These are phyloP conservation scores for Saccharomycopsis malanga DNA, from an alignment of 805 yeast species.

Conservation along the genomic window DNA sequence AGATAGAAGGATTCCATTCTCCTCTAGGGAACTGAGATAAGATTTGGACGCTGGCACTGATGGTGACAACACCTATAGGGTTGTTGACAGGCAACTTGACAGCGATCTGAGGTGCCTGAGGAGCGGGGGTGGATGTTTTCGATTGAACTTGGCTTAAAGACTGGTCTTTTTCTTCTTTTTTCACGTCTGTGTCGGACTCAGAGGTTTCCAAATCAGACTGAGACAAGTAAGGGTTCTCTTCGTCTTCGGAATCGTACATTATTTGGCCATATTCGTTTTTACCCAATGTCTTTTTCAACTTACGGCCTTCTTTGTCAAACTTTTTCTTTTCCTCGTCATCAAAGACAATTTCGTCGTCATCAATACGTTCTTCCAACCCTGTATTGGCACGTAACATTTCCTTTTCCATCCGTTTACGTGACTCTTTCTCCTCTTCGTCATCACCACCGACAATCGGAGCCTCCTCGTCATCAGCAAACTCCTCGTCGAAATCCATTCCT, in stretches of 20 bases:
- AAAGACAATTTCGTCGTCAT: slow-evolving; percentile 55
- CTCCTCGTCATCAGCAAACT: slow-evolving; percentile 97
- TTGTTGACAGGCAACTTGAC: slow-evolving; percentile 39
- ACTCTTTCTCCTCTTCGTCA: slow-evolving; percentile 84
- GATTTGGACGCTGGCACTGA: slow-evolving; percentile 57
- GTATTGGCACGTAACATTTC: slow-evolving; percentile 82
- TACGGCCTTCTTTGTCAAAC: slow-evolving; percentile 87
- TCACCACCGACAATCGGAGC: slow-evolving; percentile 71
- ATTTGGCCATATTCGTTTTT: slow-evolving; percentile 48
- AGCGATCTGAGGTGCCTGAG: slow-evolving; percentile 29
- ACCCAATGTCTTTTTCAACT: slow-evolving; percentile 72
- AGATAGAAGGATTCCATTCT: slow-evolving; percentile 70
- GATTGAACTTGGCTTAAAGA: slow-evolving; percentile 18
- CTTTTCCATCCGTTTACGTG: slow-evolving; percentile 73
- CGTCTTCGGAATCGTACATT: slow-evolving; percentile 83
- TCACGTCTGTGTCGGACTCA: slow-evolving; percentile 35
- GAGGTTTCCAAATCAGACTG: slow-evolving; percentile 59
- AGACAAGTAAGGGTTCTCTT: slow-evolving; percentile 74
- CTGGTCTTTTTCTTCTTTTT: slow-evolving; percentile 34
- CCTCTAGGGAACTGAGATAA: slow-evolving; percentile 67
- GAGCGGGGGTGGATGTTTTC: slow-evolving; percentile 32
- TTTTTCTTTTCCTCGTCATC: slow-evolving; percentile 64
- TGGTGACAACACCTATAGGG: slow-evolving; percentile 48
- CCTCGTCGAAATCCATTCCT: slow-evolving; percentile 91
- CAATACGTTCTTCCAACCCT: slow-evolving; percentile 45